These are phyloP conservation scores for Corylus heterophylla DNA, from an alignment of 306 rosid genomes.

Conservation along the genomic window DNA sequence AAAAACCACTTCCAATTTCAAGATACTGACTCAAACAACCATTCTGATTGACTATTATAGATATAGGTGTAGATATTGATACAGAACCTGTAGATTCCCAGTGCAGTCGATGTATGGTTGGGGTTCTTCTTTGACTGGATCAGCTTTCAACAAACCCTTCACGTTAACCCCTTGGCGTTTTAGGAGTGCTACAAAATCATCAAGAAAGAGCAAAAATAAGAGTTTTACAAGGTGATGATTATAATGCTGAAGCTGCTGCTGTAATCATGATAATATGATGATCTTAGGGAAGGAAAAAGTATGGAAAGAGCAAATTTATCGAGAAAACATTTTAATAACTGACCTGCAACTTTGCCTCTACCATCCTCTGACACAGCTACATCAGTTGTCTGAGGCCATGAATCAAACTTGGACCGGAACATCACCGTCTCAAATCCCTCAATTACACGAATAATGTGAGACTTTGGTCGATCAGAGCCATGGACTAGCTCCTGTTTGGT, in stretches of 20 bases:
- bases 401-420: conserved; percentile 85
- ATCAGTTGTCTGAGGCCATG: conserved; percentile 77
- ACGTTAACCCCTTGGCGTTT: conserved; percentile 97
- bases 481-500: conserved; percentile 61
- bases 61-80: conserved; percentile 21
- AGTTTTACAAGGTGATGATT: conserved; percentile 3
- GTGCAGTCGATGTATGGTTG: conserved; percentile 94
- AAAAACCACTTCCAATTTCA: background rate
- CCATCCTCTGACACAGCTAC: conserved; percentile 83
- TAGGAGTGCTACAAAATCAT: conserved; percentile 72
- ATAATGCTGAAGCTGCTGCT: background rate
- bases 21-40: conserved; percentile 22
- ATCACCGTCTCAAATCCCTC: conserved; percentile 96
- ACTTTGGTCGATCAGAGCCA: conserved; percentile 54
- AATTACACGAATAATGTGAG: conserved; percentile 77
- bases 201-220: conserved; percentile 24
- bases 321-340: conserved; percentile 39
- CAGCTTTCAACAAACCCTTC: conserved; percentile 92
- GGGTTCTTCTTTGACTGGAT: conserved; percentile 93
- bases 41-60: conserved; percentile 21
- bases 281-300: conserved; percentile 17
- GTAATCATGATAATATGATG: background rate
- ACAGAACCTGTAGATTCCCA: conserved; percentile 82
- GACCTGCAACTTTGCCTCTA: conserved; percentile 99
- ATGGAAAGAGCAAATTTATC: conserved; percentile 18